Percentiles rank a stretch among this genome's conserved stretches.
These are phyloP conservation scores for Pelagomonas calceolata DNA, from an alignment of 108 stramenopile genomes.

Conservation along the genomic window DNA sequence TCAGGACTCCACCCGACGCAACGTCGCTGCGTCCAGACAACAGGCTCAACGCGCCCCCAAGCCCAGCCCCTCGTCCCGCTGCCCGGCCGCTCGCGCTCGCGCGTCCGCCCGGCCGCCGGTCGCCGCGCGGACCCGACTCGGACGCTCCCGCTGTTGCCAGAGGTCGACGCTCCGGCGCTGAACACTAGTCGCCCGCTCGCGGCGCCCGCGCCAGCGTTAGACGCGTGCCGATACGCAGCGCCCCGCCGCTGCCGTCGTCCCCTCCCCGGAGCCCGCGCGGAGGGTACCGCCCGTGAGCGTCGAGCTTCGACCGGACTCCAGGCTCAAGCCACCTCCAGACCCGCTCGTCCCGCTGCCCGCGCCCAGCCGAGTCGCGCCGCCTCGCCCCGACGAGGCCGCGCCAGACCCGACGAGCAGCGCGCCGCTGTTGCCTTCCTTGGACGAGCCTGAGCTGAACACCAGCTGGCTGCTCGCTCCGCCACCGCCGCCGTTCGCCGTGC, in stretches of 20 bases:
- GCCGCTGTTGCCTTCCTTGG: conserved; percentile 4
- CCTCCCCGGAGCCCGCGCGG: neutral
- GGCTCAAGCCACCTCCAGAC: neutral
- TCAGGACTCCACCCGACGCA: no score
- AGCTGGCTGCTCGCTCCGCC: neutral
- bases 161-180: no score
- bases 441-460: conserved; percentile 4
- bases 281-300: neutral
- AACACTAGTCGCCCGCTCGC: no score
- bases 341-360: neutral
- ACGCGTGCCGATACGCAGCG: neutral
- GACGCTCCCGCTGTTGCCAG: no score
- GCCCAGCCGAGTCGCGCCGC: neutral
- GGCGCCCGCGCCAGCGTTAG: no score
- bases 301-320: no score
- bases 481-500: neutral
- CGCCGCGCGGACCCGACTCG: no score
- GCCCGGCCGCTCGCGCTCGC: no score
- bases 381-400: neutral
- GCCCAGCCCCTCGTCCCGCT: no score
- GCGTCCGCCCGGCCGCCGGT: no score
- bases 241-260: neutral
- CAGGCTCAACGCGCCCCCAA: no score
- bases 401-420: neutral
- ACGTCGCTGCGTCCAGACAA: no score